A percentile compares a stretch with the other conserved stretches of the same genome.
Evolutionary conservation across 169 alveolate species (phyloP).

Genomic region (Perkinsus chesapeaki): DNA sequence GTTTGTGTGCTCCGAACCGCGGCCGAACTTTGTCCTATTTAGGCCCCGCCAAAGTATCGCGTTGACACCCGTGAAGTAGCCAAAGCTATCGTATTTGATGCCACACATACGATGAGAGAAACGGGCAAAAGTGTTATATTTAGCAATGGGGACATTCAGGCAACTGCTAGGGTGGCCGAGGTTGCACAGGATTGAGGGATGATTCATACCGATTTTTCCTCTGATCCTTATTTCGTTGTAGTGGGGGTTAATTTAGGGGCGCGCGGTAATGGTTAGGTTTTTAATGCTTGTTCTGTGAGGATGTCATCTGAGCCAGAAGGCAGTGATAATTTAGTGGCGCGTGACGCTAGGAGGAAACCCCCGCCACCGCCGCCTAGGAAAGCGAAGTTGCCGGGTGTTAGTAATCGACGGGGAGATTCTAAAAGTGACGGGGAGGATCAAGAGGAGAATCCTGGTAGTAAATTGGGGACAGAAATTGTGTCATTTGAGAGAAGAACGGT

Average conservation of each 20-base stretch:
- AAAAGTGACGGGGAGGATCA: not conserved
- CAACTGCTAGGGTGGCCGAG: not conserved
- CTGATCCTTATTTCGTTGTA: not conserved
- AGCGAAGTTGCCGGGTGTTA: not conserved
- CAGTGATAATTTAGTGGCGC: not conserved
- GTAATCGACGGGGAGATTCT: not conserved
- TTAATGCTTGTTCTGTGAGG: not conserved
- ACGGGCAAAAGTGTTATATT: not conserved
- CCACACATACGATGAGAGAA: not conserved
- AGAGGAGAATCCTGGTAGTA: not conserved
- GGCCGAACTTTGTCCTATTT: not conserved
- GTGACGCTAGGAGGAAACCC: not conserved
- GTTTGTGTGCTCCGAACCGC: too few species aligned
- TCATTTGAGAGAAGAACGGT: too few species aligned
- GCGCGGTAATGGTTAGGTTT: not conserved
- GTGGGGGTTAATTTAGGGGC: not conserved
- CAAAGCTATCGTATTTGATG: not conserved
- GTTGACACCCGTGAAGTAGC: not conserved
- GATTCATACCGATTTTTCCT: not conserved
- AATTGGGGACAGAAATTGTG: too few species aligned
- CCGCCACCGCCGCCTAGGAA: not conserved
- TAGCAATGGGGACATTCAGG: not conserved
- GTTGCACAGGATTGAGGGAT: not conserved
- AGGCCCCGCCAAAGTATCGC: not conserved
- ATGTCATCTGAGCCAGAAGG: not conserved